phyloP scores from a whole-genome alignment of 768 basidiomycete genomes.

The Mycena vulgaris region DNA sequence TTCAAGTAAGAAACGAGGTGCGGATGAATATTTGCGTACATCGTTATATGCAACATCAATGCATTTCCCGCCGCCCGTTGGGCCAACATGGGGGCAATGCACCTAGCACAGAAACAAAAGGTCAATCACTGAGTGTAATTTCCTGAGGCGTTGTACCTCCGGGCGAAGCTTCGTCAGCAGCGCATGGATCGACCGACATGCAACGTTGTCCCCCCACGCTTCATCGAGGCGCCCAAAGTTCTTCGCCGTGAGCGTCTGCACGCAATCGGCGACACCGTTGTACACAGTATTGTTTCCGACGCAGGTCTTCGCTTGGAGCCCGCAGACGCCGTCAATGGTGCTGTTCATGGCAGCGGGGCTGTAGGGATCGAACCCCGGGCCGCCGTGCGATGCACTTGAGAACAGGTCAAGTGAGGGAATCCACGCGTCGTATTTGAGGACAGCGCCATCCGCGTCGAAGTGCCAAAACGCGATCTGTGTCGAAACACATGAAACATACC shows the following conservation, averaged over 20 bases:
- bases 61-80: conserved; percentile 24
- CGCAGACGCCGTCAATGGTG: conserved; percentile 18
- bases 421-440: conserved; percentile 19
- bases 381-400: neutral
- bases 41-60: conserved; percentile 26
- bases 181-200: conserved; percentile 22
- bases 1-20: neutral
- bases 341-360: neutral
- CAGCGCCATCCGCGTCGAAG: conserved; percentile 22
- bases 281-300: conserved; percentile 23
- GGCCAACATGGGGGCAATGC: conserved; percentile 25
- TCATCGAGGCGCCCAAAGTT: conserved; percentile 16
- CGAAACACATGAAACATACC: neutral
- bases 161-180: conserved; percentile 24
- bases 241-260: conserved; percentile 7
- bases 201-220: conserved; percentile 28
- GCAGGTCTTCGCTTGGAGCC: conserved; percentile 14
- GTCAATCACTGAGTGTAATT: neutral
- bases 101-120: neutral
- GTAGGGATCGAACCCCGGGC: neutral
- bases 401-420: conserved; percentile 6
- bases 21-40: neutral
- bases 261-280: neutral
- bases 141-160: neutral
- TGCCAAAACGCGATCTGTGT: conserved; percentile 22